phyloP scores from a whole-genome alignment of 139 green algal species.

The Closterium sp. region DNA sequence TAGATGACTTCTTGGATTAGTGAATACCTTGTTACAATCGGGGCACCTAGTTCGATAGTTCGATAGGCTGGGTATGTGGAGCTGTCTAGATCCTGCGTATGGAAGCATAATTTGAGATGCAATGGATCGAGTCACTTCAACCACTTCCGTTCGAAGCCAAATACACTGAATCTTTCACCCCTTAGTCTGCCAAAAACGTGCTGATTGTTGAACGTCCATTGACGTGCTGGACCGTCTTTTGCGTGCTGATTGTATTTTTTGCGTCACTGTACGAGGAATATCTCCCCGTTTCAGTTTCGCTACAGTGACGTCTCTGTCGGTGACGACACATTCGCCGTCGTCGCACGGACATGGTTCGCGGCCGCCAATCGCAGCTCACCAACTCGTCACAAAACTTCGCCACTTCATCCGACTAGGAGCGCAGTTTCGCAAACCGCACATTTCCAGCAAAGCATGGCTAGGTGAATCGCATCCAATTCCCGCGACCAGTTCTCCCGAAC shows the following conservation, averaged over 20 bases:
- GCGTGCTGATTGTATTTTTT: neutral
- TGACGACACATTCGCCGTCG: neutral
- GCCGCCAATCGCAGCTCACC: neutral
- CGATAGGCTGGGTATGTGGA: too few species aligned
- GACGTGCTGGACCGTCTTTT: neutral
- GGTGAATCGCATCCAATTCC: neutral
- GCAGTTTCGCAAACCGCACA: neutral
- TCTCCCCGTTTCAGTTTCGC: neutral
- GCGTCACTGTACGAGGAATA: neutral
- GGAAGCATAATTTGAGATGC: neutral
- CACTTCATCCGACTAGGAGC: neutral
- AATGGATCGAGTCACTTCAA: neutral
- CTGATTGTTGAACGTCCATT: too few species aligned
- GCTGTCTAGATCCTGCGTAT: neutral
- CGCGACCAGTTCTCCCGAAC: neutral
- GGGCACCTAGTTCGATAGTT: too few species aligned
- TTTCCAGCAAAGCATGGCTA: neutral
- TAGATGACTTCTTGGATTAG: too few species aligned
- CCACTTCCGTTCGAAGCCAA: neutral
- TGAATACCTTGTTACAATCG: too few species aligned
- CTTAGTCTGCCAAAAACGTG: too few species aligned
- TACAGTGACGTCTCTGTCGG: too few species aligned
- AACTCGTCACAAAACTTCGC: neutral
- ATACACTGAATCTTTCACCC: neutral
- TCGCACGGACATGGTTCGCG: neutral